phyloP scores from a whole-genome alignment of 2,329 filamentous ascomycete species.

The Colletotrichum neosansevieriae region DNA sequence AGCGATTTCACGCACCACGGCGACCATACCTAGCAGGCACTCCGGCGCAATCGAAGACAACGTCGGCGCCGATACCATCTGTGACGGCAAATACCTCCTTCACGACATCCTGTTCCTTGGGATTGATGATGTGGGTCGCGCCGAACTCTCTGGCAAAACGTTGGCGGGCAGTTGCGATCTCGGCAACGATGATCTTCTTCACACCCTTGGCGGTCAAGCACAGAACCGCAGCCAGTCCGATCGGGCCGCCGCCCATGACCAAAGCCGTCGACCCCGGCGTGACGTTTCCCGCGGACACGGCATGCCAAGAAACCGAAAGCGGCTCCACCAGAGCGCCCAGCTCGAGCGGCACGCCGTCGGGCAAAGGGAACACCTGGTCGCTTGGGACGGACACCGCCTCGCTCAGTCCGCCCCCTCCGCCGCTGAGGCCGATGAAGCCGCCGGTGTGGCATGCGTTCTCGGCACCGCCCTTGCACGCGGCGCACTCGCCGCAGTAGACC shows the following conservation, averaged over 20 bases:
- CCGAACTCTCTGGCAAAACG: conserved; percentile 66
- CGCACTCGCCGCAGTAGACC: conserved; percentile 66
- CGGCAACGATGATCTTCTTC: conserved; percentile 68
- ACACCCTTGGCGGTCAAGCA: conserved; percentile 66
- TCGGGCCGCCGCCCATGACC: conserved; percentile 72
- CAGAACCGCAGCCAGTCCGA: conserved; percentile 70
- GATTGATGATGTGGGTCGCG: conserved; percentile 49
- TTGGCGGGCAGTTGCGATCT: conserved; percentile 64
- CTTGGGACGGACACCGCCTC: conserved; percentile 64
- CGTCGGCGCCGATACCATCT: conserved; percentile 41
- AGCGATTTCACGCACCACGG: no score
- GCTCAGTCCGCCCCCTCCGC: conserved; percentile 65
- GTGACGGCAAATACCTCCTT: conserved; percentile 38
- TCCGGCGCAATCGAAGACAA: conserved; percentile 45
- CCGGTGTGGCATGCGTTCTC: conserved; percentile 56
- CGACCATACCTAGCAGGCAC: conserved; percentile 38
- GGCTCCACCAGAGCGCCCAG: conserved; percentile 72
- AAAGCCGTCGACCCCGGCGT: conserved; percentile 61
- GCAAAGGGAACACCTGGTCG: conserved; percentile 59
- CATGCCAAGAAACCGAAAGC: conserved; percentile 74
- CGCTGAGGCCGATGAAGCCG: conserved; percentile 50
- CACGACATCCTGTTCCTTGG: conserved; percentile 40
- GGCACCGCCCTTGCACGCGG: conserved; percentile 60
- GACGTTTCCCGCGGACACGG: conserved; percentile 49
- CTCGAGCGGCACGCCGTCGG: conserved; percentile 63